Evolutionary conservation across 2,329 filamentous ascomycete species (phyloP), one percentile per base, ranked within the genome.

Genomic region (Fonsecaea pedrosoi): DNA sequence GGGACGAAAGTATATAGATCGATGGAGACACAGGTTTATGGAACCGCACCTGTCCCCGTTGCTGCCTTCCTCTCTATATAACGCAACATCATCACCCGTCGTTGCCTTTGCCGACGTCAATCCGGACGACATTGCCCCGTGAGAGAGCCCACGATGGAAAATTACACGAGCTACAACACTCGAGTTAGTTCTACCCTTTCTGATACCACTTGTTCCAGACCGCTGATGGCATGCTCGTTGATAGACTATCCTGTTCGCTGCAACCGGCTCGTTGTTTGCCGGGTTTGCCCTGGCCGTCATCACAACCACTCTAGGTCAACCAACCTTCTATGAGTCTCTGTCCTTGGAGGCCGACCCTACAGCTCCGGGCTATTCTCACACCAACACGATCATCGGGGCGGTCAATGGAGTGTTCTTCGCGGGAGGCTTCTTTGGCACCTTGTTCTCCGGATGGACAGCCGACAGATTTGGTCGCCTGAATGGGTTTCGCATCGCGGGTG

Each of bases 391-490:
- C 30, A 79, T 81, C 40, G 79, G 77, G 15, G 80, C 78, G 15
- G 74, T 81, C 54, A 82, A 82, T 70, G 81, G 80, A 18, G 72
- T 82, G 4, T 80, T 79, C 67, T 78, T 78, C 21, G 80, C 78
- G 1, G 80, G 80, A 9, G 77, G 74, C 13, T 75, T 75, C 50
- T 68, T 78, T 18, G 80, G 77, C 21, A 75, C 74, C 25, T 53
- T 78, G 1, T 73, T 77, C 65, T 77, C 76, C 32, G 75, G 76
- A 8, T 81, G 79, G 79, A 72, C 69, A 10, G 75, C 76, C 2
- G 77, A 80, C 60, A 71, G 71, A 48, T 74, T 75, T 45, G 75
- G 78, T 9, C 74, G 80, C 2, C 77, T 78, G 58, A 72, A 73
- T 15, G 40, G 37, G n/a, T 59, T 59, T 37, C 56, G 32, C 18